Evolutionary conservation across 768 basidiomycete species (phyloP).

Genomic region (Crassisporium funariophilum): DNA sequence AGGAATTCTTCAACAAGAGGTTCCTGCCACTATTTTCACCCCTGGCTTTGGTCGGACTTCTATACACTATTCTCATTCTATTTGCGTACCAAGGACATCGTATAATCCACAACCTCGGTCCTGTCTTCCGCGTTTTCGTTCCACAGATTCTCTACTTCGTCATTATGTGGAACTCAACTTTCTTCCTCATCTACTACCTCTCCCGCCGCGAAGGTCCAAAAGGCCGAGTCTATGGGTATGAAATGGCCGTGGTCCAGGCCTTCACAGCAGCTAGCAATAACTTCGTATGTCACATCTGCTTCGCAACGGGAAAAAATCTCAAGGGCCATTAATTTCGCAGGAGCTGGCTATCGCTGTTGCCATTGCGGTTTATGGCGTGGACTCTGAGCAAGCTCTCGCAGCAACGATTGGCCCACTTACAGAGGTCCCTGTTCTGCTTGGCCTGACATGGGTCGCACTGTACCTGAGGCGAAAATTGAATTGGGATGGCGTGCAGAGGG

Average conservation of each 20-base stretch:
- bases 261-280: slow-evolving; percentile 85
- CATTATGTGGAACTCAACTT: slow-evolving; percentile 73
- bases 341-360: slow-evolving; percentile 85
- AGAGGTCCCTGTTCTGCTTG: slow-evolving; percentile 77
- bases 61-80: slow-evolving; percentile 79
- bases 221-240: slow-evolving; percentile 47
- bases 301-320: neutral
- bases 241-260: slow-evolving; percentile 74
- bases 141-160: slow-evolving; percentile 80
- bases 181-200: slow-evolving; percentile 55
- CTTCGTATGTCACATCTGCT: slow-evolving; percentile 46
- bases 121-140: slow-evolving; percentile 79
- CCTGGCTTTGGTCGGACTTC: slow-evolving; percentile 69
- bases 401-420: slow-evolving; percentile 80
- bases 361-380: slow-evolving; percentile 75
- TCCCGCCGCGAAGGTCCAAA: slow-evolving; percentile 31
- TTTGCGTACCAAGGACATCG: slow-evolving; percentile 72
- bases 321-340: slow-evolving; percentile 28
- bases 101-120: slow-evolving; percentile 73
- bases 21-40: slow-evolving; percentile 76
- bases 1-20: slow-evolving; percentile 48
- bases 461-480: slow-evolving; percentile 40
- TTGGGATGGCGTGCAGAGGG: slow-evolving; percentile 33
- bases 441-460: slow-evolving; percentile 66
- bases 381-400: slow-evolving; percentile 78